phyloP scores from a whole-genome alignment of 2,329 filamentous ascomycete genomes.

The Ustulina deusta region DNA sequence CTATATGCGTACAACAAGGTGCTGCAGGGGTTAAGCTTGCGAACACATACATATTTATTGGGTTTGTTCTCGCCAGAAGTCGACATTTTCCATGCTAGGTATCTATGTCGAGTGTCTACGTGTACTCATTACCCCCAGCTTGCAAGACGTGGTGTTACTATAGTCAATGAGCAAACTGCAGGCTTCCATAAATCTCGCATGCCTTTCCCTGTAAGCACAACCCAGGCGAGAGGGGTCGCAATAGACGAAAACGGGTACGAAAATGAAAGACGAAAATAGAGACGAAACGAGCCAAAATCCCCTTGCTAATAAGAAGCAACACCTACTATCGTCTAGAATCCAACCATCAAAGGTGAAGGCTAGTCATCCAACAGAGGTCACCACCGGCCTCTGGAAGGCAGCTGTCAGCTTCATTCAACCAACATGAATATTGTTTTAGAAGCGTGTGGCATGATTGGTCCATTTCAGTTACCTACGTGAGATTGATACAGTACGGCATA shows the following conservation, averaged over 20 bases:
- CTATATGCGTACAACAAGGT: not conserved
- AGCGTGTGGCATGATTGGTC: not conserved
- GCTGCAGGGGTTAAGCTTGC: not conserved
- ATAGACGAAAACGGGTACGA: not conserved
- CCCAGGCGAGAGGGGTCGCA: not conserved
- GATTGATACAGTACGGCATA: not conserved
- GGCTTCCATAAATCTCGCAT: not conserved
- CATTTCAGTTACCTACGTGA: not conserved
- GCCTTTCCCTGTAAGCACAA: constrained; percentile 2
- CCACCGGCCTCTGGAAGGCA: not conserved
- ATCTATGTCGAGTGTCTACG: not conserved
- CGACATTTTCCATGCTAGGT: not conserved
- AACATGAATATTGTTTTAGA: not conserved
- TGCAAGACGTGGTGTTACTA: constrained; percentile 4
- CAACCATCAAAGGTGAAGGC: not conserved
- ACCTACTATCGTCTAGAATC: not conserved
- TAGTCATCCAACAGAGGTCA: not conserved
- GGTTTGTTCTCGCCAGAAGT: not conserved
- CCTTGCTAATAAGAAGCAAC: not conserved
- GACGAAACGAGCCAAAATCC: not conserved
- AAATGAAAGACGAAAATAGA: not conserved
- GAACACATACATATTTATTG: not conserved
- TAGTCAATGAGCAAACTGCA: constrained; percentile 1
- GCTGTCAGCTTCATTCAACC: not conserved
- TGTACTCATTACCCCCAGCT: constrained; percentile 6